phyloP scores from a whole-genome alignment of 2,329 filamentous ascomycete genomes.

The Ceratocystiopsis minuta region DNA sequence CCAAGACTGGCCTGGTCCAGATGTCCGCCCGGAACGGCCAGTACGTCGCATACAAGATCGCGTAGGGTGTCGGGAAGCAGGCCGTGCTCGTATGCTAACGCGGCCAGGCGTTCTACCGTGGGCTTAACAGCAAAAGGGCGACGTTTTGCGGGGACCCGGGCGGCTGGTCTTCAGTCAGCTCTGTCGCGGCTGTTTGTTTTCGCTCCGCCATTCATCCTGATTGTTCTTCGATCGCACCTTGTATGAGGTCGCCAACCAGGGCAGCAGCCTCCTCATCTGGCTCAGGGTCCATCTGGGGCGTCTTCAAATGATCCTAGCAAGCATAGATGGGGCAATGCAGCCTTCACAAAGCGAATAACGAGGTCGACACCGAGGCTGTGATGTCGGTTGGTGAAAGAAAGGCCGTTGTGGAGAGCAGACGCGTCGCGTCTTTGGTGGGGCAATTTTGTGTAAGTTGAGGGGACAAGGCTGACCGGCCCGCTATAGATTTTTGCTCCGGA shows the following conservation, averaged over 20 bases:
- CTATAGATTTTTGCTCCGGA: too few species aligned
- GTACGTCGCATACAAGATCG: constrained; percentile 48
- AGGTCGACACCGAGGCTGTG: too few species aligned
- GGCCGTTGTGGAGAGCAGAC: too few species aligned
- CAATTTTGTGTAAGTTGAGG: too few species aligned
- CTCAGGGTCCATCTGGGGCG: constrained; percentile 5
- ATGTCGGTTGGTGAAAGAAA: too few species aligned
- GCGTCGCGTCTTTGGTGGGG: too few species aligned
- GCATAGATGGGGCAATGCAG: too few species aligned
- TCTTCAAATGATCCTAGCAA: too few species aligned
- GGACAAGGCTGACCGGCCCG: too few species aligned
- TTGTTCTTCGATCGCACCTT: constrained; percentile 3
- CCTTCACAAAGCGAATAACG: neutral
- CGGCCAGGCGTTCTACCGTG: constrained; percentile 43
- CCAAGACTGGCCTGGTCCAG: constrained; percentile 61
- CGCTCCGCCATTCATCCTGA: neutral
- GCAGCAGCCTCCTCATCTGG: constrained; percentile 7
- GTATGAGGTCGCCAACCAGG: constrained; percentile 8
- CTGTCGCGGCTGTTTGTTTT: neutral
- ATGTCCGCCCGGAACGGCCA: constrained; percentile 34
- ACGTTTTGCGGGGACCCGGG: constrained; percentile 45
- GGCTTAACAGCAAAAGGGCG: constrained; percentile 44
- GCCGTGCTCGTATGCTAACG: constrained; percentile 49
- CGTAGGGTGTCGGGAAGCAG: constrained; percentile 41
- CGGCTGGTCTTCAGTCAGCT: constrained; percentile 22